Conservation (phyloP, 305 asterid genomes). For the Fraxinus albicans region DNA sequence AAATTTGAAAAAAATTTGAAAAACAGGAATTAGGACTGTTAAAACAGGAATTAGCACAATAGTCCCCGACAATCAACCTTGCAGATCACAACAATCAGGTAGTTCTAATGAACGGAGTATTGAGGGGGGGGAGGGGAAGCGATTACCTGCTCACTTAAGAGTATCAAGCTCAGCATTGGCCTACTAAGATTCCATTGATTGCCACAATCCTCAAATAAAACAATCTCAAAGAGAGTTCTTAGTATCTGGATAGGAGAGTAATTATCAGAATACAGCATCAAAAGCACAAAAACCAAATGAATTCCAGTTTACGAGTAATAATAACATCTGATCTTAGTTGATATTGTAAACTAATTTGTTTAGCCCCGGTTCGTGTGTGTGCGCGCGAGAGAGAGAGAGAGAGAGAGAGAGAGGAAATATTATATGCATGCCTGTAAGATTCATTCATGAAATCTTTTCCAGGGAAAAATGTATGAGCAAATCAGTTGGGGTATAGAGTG, state of each 20-base stretch:
- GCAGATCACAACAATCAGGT: background rate
- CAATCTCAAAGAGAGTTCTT: slow-evolving; percentile 90
- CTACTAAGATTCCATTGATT: slow-evolving; percentile 98
- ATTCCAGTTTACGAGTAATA: slow-evolving; percentile 8
- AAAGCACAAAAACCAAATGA: slow-evolving; percentile 14
- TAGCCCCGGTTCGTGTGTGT: background rate
- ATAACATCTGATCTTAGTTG: slow-evolving; percentile 5
- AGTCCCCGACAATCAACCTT: background rate
- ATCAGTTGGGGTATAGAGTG: background rate
- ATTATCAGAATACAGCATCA: slow-evolving; percentile 20
- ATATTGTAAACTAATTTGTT: background rate
- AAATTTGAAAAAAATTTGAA: background rate
- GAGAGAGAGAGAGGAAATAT: background rate
- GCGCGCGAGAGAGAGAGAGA: background rate
- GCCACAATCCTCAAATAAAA: slow-evolving; percentile 86
- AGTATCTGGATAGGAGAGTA: slow-evolving; percentile 58
- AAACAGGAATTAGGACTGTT: no score
- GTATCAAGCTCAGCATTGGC: slow-evolving; percentile 94
- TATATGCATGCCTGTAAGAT: background rate
- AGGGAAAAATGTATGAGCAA: slow-evolving; percentile 1
- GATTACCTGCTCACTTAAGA: slow-evolving; percentile 82
- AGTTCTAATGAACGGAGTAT: background rate
- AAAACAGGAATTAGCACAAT: background rate
- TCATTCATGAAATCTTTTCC: background rate
- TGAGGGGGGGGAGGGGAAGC: background rate